Evolutionary conservation across 208 protist species (phyloP).

Genomic region (Tritrichomonas foetus): DNA sequence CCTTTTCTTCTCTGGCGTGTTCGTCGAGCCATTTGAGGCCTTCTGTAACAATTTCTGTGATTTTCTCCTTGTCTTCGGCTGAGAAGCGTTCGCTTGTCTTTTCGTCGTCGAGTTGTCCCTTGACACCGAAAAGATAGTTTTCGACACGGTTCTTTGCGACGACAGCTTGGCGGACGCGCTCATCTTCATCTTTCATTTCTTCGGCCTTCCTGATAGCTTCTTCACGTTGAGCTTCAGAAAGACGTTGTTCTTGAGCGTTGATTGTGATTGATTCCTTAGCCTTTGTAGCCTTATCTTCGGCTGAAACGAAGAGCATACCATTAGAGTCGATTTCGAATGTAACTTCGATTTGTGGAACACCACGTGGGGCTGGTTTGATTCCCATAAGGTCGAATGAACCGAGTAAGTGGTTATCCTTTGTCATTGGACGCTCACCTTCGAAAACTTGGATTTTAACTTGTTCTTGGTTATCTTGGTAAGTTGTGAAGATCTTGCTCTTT

Average conservation of each 20-base stretch:
- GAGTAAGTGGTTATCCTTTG: slow-evolving; percentile 94
- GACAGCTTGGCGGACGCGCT: not conserved
- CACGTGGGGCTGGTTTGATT: slow-evolving; percentile 70
- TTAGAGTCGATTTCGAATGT: slow-evolving; percentile 95
- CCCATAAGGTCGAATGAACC: slow-evolving; percentile 82
- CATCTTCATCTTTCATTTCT: slow-evolving; percentile 36
- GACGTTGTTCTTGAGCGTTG: not conserved
- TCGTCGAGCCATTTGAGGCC: not conserved
- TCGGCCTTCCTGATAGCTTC: slow-evolving; percentile 28
- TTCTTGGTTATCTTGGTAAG: slow-evolving; percentile 92
- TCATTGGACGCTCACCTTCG: slow-evolving; percentile 93
- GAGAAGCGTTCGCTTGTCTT: too few species aligned
- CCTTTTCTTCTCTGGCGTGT: not conserved
- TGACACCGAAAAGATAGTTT: not conserved
- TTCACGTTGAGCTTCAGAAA: slow-evolving; percentile 15
- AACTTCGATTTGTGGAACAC: too few species aligned
- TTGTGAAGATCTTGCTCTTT: slow-evolving; percentile 79
- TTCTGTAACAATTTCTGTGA: not conserved
- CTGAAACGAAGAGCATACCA: slow-evolving; percentile 90
- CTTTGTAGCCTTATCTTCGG: slow-evolving; percentile 72
- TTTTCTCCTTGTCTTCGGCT: not conserved
- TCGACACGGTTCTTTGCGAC: not conserved
- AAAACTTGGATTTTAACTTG: slow-evolving; percentile 97
- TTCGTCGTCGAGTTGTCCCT: not conserved
- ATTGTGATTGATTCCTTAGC: slow-evolving; percentile 32